Evolutionary conservation across 1,284 basidiomycete species (phyloP), one percentile per base, ranked within the genome.

Genomic region (Cryptococcus depauperatus): DNA sequence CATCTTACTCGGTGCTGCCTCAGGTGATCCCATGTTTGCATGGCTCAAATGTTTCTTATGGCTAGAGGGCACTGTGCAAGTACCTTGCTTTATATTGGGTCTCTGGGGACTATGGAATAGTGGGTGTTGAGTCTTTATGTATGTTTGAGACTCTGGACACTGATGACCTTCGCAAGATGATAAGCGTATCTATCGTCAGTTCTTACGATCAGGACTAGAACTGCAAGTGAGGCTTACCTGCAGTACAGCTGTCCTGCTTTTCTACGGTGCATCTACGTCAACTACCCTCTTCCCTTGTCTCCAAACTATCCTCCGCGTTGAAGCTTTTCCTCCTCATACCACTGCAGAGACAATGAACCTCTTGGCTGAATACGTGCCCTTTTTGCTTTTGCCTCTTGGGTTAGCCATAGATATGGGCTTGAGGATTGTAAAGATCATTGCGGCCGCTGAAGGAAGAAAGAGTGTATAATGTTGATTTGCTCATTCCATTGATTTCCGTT

Each of bases 211-310:
- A 3, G 5, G n/a, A 30, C n/a, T 33, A 35, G 18, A 26, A 18
- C n/a, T 25, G 9, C 34, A 5, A n/a, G 14, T 18, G 22, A 26
- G 21, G 22, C 16, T 23, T n/a, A 22, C 35, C 6, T 13, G 19
- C 6, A 1, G 16, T 13, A 37, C 44, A 70, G 68, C 69, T n/a
- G 49, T 71, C 16, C 70, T 91, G 4, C 71, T 85, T 5, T 64
- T 81, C 26, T 91, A 90, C 63, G 84, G 76, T 22, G 83, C 84
- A 0, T 85, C 83, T 0, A 83, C 85, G 0, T 74, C 79, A 0
- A 89, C 85, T 0, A 87, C 85, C 0, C 81, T 82, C 2, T 65
- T 86, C 14, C 79, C 87, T 0, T 85, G 83, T 56, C 64, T 90
- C 40, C 66, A 75, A 2, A 73, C 78, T 22, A 64, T 89, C 33